Conservation (phyloP, 2,329 filamentous ascomycete species). For the Penicillium sp. region DNA sequence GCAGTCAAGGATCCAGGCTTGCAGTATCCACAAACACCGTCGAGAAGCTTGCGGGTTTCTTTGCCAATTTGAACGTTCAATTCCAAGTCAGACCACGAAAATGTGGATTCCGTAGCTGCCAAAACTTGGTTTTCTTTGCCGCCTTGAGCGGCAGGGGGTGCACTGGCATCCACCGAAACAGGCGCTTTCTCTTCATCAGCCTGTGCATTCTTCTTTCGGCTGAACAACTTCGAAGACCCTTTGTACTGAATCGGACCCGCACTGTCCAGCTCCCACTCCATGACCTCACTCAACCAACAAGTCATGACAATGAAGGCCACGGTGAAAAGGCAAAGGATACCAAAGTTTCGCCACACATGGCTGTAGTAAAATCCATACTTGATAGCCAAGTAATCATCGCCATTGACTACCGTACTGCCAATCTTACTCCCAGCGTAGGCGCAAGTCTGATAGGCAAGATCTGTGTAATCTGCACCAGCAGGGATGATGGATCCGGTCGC, state of each 20-base stretch:
- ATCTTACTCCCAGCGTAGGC: slow-evolving; percentile 55
- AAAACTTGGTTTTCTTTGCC: slow-evolving; percentile 36
- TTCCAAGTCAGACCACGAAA: slow-evolving; percentile 66
- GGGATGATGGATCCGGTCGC: slow-evolving; percentile 57
- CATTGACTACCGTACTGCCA: slow-evolving; percentile 52
- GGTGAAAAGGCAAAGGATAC: slow-evolving; percentile 71
- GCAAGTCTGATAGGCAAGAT: slow-evolving; percentile 59
- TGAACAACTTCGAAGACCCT: slow-evolving; percentile 49
- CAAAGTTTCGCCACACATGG: slow-evolving; percentile 71
- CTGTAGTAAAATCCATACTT: slow-evolving; percentile 53
- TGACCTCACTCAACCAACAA: slow-evolving; percentile 64
- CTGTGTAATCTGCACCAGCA: slow-evolving; percentile 51
- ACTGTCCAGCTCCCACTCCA: slow-evolving; percentile 60
- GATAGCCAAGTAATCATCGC: slow-evolving; percentile 54
- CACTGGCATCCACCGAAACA: slow-evolving; percentile 21
- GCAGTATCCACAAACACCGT: slow-evolving; percentile 70
- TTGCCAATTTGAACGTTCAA: slow-evolving; percentile 67
- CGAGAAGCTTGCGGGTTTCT: slow-evolving; percentile 58
- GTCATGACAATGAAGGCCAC: slow-evolving; percentile 70
- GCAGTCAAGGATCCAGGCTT: slow-evolving; percentile 77
- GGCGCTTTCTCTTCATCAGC: slow-evolving; percentile 31
- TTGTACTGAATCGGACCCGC: slow-evolving; percentile 68
- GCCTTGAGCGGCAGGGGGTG: slow-evolving; percentile 21
- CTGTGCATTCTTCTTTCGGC: slow-evolving; percentile 6
- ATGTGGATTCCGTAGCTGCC: slow-evolving; percentile 58